A percentile compares a stretch with the other conserved stretches of the same genome.
These are phyloP conservation scores for Fraxinus xanthoxyloides DNA, from an alignment of 305 asterid species.

Conservation along the genomic window DNA sequence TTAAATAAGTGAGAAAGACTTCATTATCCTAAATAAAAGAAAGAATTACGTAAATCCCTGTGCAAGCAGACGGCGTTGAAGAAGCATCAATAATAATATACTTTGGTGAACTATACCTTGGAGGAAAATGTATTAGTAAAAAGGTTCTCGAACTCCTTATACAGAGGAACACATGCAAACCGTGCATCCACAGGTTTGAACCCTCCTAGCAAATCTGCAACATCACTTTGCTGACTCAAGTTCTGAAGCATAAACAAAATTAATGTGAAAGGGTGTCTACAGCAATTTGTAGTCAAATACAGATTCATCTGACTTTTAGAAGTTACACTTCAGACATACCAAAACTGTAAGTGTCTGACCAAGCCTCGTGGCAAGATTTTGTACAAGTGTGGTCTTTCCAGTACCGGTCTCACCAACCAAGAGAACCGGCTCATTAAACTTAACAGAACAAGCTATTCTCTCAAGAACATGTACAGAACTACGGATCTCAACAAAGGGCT, in stretches of 20 bases:
- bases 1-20: constrained; percentile 38
- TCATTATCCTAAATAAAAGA: constrained; percentile 54
- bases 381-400: constrained; percentile 98
- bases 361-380: constrained; percentile 70
- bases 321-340: constrained; percentile 49
- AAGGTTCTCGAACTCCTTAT: constrained; percentile 71
- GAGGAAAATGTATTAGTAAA: constrained; percentile 56
- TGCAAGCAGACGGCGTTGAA: constrained; percentile 4
- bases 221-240: constrained; percentile 96
- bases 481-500: constrained; percentile 79
- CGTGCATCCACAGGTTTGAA: constrained; percentile 89
- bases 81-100: background rate
- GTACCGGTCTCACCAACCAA: constrained; percentile 99
- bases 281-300: constrained; percentile 11
- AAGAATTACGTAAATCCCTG: constrained; percentile 17
- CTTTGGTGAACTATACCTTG: constrained; percentile 51
- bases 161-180: constrained; percentile 70
- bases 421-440: constrained; percentile 85
- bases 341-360: constrained; percentile 88
- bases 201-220: constrained; percentile 89
- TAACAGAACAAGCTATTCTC: constrained; percentile 84
- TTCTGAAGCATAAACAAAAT: constrained; percentile 55
- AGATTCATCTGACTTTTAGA: constrained; percentile 4
- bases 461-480: constrained; percentile 81
- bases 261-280: constrained; percentile 12